Percentiles rank a stretch among this genome's conserved stretches.
These are phyloP conservation scores for Apostasia ramifera DNA, from an alignment of 106 monocot genomes.

Conservation along the genomic window DNA sequence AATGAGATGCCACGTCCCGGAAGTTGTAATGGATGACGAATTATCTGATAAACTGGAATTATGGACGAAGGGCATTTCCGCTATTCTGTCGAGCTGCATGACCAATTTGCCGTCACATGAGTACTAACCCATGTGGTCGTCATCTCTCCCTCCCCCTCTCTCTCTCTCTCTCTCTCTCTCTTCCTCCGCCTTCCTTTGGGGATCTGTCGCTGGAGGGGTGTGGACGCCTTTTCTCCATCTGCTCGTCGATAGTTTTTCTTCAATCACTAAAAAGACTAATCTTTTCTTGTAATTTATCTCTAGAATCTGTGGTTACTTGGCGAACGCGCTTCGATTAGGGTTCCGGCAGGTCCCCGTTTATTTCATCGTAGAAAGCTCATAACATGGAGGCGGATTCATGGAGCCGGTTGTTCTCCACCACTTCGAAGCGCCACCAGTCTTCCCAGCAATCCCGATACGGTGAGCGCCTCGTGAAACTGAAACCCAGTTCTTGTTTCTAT, in stretches of 20 bases:
- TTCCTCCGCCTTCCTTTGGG: neutral
- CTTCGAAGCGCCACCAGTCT: conserved; percentile 61
- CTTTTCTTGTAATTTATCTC: neutral
- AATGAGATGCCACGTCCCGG: too few species aligned
- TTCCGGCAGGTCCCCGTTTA: neutral
- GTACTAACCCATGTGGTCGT: neutral
- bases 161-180: neutral
- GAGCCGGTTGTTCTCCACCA: conserved; percentile 36
- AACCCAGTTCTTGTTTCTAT: neutral
- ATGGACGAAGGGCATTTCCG: neutral
- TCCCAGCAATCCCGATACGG: conserved; percentile 50
- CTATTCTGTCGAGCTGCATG: neutral
- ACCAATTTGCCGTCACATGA: neutral
- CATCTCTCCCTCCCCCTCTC: neutral
- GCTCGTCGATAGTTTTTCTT: neutral
- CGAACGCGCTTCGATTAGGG: neutral
- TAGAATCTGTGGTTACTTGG: neutral
- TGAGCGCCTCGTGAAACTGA: conserved; percentile 1
- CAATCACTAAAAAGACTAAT: neutral
- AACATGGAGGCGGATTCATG: conserved; percentile 49
- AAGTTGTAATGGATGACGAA: too few species aligned
- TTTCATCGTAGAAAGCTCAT: neutral
- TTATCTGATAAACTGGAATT: too few species aligned
- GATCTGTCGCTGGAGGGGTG: neutral
- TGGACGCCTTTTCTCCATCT: neutral